A percentile compares a stretch with the other conserved stretches of the same genome.
These are phyloP conservation scores for Colletotrichum sp. DNA, from an alignment of 2,329 filamentous ascomycete species.

Conservation along the genomic window DNA sequence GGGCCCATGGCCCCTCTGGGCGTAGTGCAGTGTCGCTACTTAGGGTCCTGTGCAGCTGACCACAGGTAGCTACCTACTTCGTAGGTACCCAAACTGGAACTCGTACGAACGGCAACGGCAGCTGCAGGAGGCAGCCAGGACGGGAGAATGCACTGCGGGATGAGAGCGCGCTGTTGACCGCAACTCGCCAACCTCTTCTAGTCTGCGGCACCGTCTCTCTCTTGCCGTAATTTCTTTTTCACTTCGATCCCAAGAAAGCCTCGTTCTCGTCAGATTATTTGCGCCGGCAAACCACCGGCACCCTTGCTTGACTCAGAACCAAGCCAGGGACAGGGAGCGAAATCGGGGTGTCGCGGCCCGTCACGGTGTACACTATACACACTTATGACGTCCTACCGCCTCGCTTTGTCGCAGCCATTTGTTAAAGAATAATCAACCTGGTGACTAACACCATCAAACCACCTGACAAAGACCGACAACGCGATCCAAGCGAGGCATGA, in stretches of 20 bases:
- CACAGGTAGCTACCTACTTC: not conserved
- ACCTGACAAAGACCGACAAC: slow-evolving; percentile 13
- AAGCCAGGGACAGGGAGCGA: slow-evolving; percentile 12
- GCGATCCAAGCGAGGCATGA: slow-evolving; percentile 7
- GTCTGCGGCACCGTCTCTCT: not conserved
- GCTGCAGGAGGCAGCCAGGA: not conserved
- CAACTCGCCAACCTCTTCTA: slow-evolving; percentile 5
- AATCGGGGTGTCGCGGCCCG: not conserved
- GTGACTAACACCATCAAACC: slow-evolving; percentile 20
- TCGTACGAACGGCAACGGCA: not conserved
- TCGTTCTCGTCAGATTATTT: not conserved
- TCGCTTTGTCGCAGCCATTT: not conserved
- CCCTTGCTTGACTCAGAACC: slow-evolving; percentile 16
- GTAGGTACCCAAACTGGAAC: not conserved
- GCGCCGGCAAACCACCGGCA: not conserved
- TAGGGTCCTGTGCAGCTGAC: slow-evolving; percentile 7
- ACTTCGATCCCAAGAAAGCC: not conserved
- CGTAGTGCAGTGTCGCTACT: not conserved
- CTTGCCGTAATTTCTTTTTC: not conserved
- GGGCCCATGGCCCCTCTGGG: not conserved
- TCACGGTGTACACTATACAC: not conserved
- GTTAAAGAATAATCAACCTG: slow-evolving; percentile 15
- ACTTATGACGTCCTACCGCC: slow-evolving; percentile 18
- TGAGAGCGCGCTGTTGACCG: slow-evolving; percentile 8
- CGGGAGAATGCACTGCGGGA: not conserved